Conservation (phyloP, 768 basidiomycete species). For the Pulveroboletus sp. region DNA sequence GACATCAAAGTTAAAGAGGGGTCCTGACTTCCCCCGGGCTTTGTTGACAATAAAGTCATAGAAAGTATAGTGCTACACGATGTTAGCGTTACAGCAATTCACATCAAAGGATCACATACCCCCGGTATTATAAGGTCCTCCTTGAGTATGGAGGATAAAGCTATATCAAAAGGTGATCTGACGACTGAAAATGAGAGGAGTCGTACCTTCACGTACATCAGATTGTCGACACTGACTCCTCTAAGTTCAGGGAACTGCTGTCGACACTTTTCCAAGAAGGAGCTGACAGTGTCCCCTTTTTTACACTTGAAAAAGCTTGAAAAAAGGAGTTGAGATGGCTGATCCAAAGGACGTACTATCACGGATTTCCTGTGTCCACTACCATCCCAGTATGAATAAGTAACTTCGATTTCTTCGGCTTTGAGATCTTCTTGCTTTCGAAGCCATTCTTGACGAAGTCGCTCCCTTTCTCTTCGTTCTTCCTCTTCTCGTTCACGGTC, state of each 20-base stretch:
- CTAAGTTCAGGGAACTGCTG: constrained; percentile 90
- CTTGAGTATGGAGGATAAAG: constrained; percentile 35
- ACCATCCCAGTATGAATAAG: constrained; percentile 98
- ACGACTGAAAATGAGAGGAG: background rate
- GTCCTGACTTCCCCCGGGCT: constrained; percentile 96
- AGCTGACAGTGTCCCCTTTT: constrained; percentile 87
- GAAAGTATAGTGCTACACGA: constrained; percentile 87
- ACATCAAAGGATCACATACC: constrained; percentile 41
- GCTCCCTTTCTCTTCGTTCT: constrained; percentile 84
- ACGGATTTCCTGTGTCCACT: constrained; percentile 94
- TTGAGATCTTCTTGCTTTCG: constrained; percentile 64
- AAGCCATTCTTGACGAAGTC: constrained; percentile 87
- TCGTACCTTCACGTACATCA: constrained; percentile 95
- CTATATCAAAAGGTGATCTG: constrained; percentile 1
- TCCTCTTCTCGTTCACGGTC: constrained; percentile 96
- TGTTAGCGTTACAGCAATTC: background rate
- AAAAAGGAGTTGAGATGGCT: background rate
- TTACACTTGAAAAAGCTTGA: constrained; percentile 61
- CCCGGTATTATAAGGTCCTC: constrained; percentile 98
- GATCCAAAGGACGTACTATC: constrained; percentile 47
- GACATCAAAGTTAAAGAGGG: constrained; percentile 97
- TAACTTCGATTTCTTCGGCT: constrained; percentile 77
- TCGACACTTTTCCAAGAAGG: constrained; percentile 89
- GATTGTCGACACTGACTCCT: constrained; percentile 86
- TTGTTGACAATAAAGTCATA: constrained; percentile 99